Base-by-base conservation (phyloP, 2,329 filamentous ascomycete species). In the Blastomyces gilchristii region DNA sequence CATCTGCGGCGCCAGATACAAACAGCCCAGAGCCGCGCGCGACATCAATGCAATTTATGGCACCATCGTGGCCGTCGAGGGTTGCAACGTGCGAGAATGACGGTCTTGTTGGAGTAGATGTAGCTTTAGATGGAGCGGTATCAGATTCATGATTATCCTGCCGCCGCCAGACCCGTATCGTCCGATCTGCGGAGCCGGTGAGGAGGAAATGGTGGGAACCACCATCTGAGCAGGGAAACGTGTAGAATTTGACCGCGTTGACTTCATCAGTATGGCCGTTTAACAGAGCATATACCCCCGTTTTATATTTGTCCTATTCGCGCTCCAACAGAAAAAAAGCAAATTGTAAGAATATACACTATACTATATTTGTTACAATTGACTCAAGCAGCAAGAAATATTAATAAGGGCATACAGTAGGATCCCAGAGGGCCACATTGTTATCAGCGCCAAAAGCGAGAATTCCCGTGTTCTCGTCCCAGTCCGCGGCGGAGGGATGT, bases 401-500 rank as follows among this genome's bases (percentile, higher is more conserved):
- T 16, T 47, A 47, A 16, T 16, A 45, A 37, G 78, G 11, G 14
- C 86, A 76, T 81, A 92, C 90, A 73, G 82, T 76, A 63, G 91
- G 91, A 72, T 86, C 81, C 94, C 94, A 99, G 50, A 97, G 73
- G 53, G 91, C 93, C 69, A 99, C 83, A 76, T 94, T 94, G 69
- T 87, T 86, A 75, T 95, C 90, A 9, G 92, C 88, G 41, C 94
- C 94, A 78, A 90, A 99, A 39, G 91, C 94, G 62, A 99, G 80
- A 54, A 91, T 73, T 11, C 88, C 89, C 25, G 79, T 79, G 66
- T 82, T 78, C 25, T 77, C 72, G 72, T 89, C 86, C 94, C 94
- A 99, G 77, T 97, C 93, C 37, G 93, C 92, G 37, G 91, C 89
- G 18, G 88, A 87, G 22, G 93, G 89, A 71, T 97, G 90, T 69